Conservation (phyloP, 257 asterid genomes). For the Linaria vulgaris region DNA sequence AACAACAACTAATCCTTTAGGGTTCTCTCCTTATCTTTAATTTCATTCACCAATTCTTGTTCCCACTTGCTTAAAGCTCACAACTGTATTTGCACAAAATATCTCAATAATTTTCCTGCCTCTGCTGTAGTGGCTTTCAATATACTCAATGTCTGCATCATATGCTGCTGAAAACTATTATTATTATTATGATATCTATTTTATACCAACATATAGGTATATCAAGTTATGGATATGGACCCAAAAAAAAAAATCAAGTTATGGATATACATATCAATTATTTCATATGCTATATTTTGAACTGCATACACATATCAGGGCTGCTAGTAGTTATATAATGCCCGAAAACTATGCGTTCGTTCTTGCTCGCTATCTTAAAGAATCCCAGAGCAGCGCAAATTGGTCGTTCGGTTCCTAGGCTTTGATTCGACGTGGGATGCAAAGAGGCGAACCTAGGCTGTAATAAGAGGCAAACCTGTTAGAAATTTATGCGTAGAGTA, state of each 20-base stretch:
- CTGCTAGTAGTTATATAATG: slow-evolving; percentile 15
- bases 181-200: no score
- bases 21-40: slow-evolving; percentile 26
- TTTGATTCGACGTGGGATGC: neutral
- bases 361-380: slow-evolving; percentile 4
- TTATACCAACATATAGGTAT: slow-evolving; percentile 20
- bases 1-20: slow-evolving; percentile 34
- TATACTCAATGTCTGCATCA: slow-evolving; percentile 20
- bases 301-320: slow-evolving; percentile 17
- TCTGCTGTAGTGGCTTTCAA: slow-evolving; percentile 14
- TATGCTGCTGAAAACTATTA: neutral
- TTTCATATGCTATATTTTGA: slow-evolving; percentile 13
- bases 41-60: slow-evolving; percentile 27
- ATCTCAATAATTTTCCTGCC: slow-evolving; percentile 27
- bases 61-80: slow-evolving; percentile 39
- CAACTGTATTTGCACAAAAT: slow-evolving; percentile 29
- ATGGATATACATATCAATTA: slow-evolving; percentile 25
- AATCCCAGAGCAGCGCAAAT: slow-evolving; percentile 12
- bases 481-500: slow-evolving; percentile 12
- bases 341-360: neutral
- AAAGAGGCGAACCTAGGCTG: slow-evolving; percentile 23
- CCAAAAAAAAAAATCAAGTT: no score
- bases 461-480: neutral
- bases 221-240: slow-evolving; percentile 24
- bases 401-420: no score